Conservation (phyloP, 192 early-diverging fungal genomes). For the Coemansia sp. region DNA sequence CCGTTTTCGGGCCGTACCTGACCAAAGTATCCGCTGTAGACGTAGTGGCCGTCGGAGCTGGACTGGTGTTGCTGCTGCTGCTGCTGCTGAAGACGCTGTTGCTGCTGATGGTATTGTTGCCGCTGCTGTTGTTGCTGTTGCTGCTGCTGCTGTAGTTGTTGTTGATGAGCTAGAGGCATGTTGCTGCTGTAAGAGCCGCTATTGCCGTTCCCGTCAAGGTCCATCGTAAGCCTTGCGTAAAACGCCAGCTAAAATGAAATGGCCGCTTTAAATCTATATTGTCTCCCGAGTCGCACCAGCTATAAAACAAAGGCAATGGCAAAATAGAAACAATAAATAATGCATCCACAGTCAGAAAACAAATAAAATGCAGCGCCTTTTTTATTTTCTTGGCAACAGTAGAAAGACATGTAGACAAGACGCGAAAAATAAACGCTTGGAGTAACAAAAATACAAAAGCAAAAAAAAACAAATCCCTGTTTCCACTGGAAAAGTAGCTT, state of each 20-base stretch:
- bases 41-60: slow-evolving; percentile 18
- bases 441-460: not conserved
- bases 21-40: slow-evolving; percentile 31
- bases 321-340: not conserved
- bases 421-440: not conserved
- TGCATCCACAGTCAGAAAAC: not conserved
- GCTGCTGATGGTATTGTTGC: slow-evolving; percentile 11
- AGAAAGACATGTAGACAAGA: not conserved
- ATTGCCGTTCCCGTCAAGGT: slow-evolving; percentile 14
- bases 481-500: not conserved
- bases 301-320: not conserved
- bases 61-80: slow-evolving; percentile 11
- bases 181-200: slow-evolving; percentile 23
- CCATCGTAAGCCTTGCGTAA: slow-evolving; percentile 14
- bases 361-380: not conserved
- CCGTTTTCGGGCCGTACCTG: slow-evolving; percentile 12
- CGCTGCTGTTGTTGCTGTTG: slow-evolving; percentile 8
- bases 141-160: slow-evolving; percentile 10
- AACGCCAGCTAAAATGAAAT: not conserved
- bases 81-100: slow-evolving; percentile 13
- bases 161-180: slow-evolving; percentile 23
- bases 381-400: not conserved
- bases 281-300: not conserved
- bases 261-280: not conserved
- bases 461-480: not conserved